phyloP scores from a whole-genome alignment of 306 rosid genomes.

The Trichosanthes cucumerina region DNA sequence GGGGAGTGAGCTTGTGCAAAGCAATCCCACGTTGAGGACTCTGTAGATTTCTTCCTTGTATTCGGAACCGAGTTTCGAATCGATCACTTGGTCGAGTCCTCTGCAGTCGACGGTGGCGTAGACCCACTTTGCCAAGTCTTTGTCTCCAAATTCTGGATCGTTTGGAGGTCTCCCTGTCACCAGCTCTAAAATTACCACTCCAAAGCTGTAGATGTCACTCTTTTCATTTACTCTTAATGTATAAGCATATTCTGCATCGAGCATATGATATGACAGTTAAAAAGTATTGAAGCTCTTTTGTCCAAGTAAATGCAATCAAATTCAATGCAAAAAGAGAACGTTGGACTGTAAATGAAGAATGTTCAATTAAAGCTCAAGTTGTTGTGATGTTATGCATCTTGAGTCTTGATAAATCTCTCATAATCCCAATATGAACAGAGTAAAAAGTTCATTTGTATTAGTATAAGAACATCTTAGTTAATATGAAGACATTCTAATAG shows the following conservation, averaged over 20 bases:
- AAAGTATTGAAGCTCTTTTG: neutral
- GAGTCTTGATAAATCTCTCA: neutral
- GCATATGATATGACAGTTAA: neutral
- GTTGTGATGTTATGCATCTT: neutral
- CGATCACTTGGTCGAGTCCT: constrained; percentile 43
- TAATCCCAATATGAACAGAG: neutral
- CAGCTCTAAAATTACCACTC: constrained; percentile 68
- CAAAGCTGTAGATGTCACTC: constrained; percentile 76
- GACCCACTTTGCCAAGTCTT: constrained; percentile 58
- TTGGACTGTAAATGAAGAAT: neutral
- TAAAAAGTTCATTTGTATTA: neutral
- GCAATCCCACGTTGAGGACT: constrained; percentile 41
- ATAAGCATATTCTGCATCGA: constrained; percentile 60
- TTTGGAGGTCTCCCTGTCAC: constrained; percentile 57
- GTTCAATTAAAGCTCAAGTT: neutral
- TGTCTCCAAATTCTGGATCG: constrained; percentile 53
- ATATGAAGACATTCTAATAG: neutral
- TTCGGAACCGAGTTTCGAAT: constrained; percentile 27
- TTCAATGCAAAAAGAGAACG: neutral
- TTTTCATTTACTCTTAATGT: constrained; percentile 73
- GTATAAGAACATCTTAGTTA: neutral
- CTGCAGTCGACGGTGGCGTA: constrained; percentile 28
- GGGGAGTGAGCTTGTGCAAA: constrained; percentile 49
- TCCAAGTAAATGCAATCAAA: neutral
- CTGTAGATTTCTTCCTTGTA: constrained; percentile 40